Evolutionary conservation across 768 basidiomycete genomes (phyloP), one percentile per base, ranked within the genome.

Genomic region (Glaciozyma martinii): DNA sequence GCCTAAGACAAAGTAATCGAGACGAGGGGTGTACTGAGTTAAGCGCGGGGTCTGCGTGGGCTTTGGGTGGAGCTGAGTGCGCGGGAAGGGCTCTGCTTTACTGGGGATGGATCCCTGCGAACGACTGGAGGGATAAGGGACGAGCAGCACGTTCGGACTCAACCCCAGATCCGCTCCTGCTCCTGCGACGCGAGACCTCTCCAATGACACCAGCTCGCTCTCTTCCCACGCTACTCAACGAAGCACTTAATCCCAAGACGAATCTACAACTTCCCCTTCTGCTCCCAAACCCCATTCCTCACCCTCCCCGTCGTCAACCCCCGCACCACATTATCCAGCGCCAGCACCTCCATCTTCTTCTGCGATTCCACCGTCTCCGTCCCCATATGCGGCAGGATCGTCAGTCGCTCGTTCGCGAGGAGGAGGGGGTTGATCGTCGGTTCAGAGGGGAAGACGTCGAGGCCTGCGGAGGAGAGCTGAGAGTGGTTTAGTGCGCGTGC

Each of bases 301-400:
- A 52, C 27, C 27, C 30, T 30, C 30, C 50, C 50, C 27, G 50
- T 52, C 50, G 50, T 29, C 50, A 52, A 29, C 18, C 27, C 50
- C 27, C 50, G 13, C 19, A 16, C 21, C 15, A 52, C 30, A 9
- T 52, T 52, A 25, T 52, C 30, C 27, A 52, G 27, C 12, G 50
- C 50, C 13, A 52, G 50, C 27, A 30, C 50, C 50, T 52, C 50
- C 50, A 52, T 52, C 50, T 52, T 52, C 27, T 52, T 25, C 50
- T 52, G 50, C 37, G 37, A 40, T 13, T 40, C 37, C 5, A 66
- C 54, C 56, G 62, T 90, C 76, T 88, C 86, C 0, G 89, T 90
- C 16, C 91, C 91, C 86, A 93, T 86, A 75, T 93, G 91, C 2
- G 91, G 91, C 25, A 94, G 81, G 15, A 94, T 80, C n/a, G 86